A percentile compares a stretch with the other conserved stretches of the same genome.
phyloP scores from a whole-genome alignment of 2,329 filamentous ascomycete species.

The Nectriaceae sp. region DNA sequence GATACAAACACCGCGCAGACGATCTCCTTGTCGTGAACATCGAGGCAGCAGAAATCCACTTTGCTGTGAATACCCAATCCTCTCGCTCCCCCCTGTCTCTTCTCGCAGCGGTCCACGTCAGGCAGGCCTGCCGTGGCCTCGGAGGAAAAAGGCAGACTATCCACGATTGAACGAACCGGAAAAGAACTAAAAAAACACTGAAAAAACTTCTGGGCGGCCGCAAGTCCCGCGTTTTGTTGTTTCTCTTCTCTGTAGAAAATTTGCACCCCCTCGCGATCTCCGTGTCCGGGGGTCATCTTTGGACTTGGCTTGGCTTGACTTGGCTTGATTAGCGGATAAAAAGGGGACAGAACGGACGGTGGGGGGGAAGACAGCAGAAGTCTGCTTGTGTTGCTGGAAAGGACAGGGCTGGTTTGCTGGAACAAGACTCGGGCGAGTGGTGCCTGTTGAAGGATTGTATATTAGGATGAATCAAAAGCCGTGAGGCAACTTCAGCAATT shows the following conservation, averaged over 20 bases:
- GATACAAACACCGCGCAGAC: conserved; percentile 18
- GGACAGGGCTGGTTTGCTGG: too few relatives aligned
- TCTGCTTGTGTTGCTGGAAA: too few relatives aligned
- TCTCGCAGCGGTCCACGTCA: conserved; percentile 19
- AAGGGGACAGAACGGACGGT: neutral
- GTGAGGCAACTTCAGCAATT: conserved; percentile 1
- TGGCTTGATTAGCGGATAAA: conserved; percentile 3
- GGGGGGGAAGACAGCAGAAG: neutral
- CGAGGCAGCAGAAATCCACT: conserved; percentile 9
- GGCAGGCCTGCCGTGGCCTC: conserved; percentile 23
- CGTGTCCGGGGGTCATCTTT: conserved; percentile 1
- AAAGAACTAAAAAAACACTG: conserved; percentile 20
- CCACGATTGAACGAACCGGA: conserved; percentile 27
- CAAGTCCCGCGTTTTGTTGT: conserved; percentile 13
- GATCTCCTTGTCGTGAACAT: conserved; percentile 15
- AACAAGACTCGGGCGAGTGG: neutral
- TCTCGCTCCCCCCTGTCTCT: conserved; percentile 18
- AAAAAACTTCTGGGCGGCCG: conserved; percentile 10
- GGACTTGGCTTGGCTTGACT: conserved; percentile 2
- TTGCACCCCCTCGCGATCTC: neutral
- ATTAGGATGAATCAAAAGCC: conserved; percentile 16
- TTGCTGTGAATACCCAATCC: neutral
- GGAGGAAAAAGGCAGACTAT: conserved; percentile 8
- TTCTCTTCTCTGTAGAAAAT: conserved; percentile 19
- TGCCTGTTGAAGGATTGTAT: conserved; percentile 11